These are phyloP conservation scores for Phytophthora citricola DNA, from an alignment of 352 stramenopile species.

Conservation along the genomic window DNA sequence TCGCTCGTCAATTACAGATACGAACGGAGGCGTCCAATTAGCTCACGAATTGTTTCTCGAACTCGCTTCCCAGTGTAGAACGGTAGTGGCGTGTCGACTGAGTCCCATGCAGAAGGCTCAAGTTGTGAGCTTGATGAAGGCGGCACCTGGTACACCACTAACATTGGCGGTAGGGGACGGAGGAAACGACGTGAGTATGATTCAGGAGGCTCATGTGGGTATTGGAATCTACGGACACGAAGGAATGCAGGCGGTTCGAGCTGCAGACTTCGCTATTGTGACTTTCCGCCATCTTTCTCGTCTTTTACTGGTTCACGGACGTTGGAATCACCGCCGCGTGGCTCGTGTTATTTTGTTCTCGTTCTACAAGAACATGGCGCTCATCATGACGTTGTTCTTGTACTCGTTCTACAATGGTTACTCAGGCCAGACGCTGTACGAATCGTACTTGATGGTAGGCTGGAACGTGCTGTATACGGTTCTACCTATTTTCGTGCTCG, in stretches of 20 bases:
- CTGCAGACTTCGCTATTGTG: slow-evolving; percentile 86
- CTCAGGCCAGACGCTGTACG: slow-evolving; percentile 91
- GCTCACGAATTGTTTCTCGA: slow-evolving; percentile 82
- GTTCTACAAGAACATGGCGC: slow-evolving; percentile 93
- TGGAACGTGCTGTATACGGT: slow-evolving; percentile 97
- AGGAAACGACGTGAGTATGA: slow-evolving; percentile 99
- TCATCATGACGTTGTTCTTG: slow-evolving; percentile 95
- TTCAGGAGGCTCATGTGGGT: slow-evolving; percentile 98
- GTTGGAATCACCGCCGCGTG: slow-evolving; percentile 87
- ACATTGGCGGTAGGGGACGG: slow-evolving; percentile 98
- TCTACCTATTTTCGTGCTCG: slow-evolving; percentile 93
- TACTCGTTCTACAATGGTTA: slow-evolving; percentile 90
- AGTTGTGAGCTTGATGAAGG: slow-evolving; percentile 95
- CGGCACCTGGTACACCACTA: slow-evolving; percentile 64
- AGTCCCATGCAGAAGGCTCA: slow-evolving; percentile 94
- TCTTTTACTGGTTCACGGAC: slow-evolving; percentile 80
- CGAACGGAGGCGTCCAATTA: slow-evolving; percentile 25
- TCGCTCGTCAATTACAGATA: slow-evolving; percentile 37
- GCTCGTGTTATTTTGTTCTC: slow-evolving; percentile 86
- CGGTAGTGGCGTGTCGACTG: slow-evolving; percentile 88
- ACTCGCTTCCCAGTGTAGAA: slow-evolving; percentile 84
- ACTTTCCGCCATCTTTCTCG: slow-evolving; percentile 84
- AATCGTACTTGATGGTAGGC: slow-evolving; percentile 90
- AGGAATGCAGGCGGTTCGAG: slow-evolving; percentile 90
- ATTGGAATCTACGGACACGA: slow-evolving; percentile 99